Conservation (phyloP, 495 filamentous ascomycete species). For the Penicillium lagena region DNA sequence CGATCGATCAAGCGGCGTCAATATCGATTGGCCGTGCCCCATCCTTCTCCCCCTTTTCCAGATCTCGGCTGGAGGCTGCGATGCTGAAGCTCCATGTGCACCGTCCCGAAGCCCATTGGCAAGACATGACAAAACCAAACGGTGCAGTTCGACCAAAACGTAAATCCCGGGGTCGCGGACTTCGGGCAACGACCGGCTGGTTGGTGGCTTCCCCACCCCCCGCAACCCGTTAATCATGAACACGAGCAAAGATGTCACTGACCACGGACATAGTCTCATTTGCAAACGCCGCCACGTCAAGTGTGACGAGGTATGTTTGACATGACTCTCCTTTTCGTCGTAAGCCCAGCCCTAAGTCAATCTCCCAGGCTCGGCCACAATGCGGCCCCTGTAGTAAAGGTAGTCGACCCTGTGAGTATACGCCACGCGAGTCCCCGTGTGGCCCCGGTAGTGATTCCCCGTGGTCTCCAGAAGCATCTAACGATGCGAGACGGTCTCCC, state of each 20-base stretch:
- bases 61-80: too few relatives aligned
- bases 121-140: constrained; percentile 4
- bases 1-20: too few relatives aligned
- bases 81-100: too few relatives aligned
- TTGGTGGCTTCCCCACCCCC: constrained; percentile 6
- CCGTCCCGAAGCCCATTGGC: too few relatives aligned
- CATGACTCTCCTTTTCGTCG: too few relatives aligned
- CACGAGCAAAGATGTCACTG: too few relatives aligned
- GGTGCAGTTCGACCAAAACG: constrained; percentile 15
- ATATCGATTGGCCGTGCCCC: too few relatives aligned
- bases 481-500: background rate
- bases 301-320: constrained; percentile 18
- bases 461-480: too few relatives aligned
- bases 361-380: constrained; percentile 16
- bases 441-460: too few relatives aligned
- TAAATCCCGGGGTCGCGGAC: constrained; percentile 25
- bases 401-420: constrained; percentile 20
- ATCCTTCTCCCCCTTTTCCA: too few relatives aligned
- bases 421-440: background rate
- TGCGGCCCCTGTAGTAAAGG: constrained; percentile 28
- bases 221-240: too few relatives aligned
- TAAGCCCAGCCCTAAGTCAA: too few relatives aligned
- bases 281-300: constrained; percentile 29
- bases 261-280: constrained; percentile 8
- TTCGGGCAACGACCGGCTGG: constrained; percentile 26